phyloP scores from a whole-genome alignment of 352 stramenopile species.

The Blastocystis sp. region DNA sequence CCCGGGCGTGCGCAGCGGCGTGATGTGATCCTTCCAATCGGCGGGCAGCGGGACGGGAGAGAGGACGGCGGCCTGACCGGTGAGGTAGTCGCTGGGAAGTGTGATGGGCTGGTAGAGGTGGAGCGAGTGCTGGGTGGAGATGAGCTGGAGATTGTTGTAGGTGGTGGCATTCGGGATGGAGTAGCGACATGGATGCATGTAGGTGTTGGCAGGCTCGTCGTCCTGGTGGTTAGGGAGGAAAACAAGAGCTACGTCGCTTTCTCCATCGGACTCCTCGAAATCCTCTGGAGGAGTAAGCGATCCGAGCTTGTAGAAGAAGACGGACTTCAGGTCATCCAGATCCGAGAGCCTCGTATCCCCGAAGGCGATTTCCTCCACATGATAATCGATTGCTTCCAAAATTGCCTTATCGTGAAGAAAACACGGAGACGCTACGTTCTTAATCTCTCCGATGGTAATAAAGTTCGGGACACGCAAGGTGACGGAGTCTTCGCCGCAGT shows the following conservation, averaged over 20 bases:
- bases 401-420: not conserved
- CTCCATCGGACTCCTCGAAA: not conserved
- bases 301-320: conserved; percentile 59
- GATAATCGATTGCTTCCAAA: not conserved
- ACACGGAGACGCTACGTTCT: not conserved
- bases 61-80: conserved; percentile 4
- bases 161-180: conserved; percentile 11
- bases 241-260: not conserved
- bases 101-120: conserved; percentile 56
- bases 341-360: not conserved
- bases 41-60: not conserved
- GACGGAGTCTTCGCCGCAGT: not conserved
- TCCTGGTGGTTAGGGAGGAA: not conserved
- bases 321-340: conserved; percentile 31
- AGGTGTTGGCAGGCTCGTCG: conserved; percentile 24
- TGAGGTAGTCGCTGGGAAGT: conserved; percentile 50
- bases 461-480: conserved; percentile 35
- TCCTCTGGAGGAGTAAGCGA: conserved; percentile 26
- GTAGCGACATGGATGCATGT: conserved; percentile 41
- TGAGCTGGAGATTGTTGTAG: conserved; percentile 10
- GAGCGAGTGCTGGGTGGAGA: conserved; percentile 55
- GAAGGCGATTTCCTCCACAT: not conserved
- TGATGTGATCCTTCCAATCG: conserved; percentile 44
- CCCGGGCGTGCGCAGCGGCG: not conserved
- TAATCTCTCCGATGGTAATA: conserved; percentile 28